phyloP scores from a whole-genome alignment of 2,329 filamentous ascomycete species.

The Colletotrichum brevisporum region DNA sequence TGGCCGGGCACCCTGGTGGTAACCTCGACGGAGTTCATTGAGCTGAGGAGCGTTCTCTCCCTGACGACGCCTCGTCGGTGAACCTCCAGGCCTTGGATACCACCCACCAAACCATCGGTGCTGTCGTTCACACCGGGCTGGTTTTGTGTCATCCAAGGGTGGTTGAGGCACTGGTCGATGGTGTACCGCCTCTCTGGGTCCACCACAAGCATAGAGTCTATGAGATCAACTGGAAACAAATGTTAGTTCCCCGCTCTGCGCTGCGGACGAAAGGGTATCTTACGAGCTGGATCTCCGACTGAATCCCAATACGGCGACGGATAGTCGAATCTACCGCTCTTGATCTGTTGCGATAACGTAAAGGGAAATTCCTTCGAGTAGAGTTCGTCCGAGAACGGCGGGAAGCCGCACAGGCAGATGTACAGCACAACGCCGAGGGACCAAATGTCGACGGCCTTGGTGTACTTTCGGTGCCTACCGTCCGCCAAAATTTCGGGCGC shows the following conservation, averaged over 20 bases:
- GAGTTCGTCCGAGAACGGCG: slow-evolving; percentile 96
- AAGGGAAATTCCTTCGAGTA: slow-evolving; percentile 86
- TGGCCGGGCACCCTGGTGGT: slow-evolving; percentile 62
- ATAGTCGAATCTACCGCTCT: slow-evolving; percentile 90
- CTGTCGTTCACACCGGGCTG: slow-evolving; percentile 80
- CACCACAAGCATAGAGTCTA: slow-evolving; percentile 94
- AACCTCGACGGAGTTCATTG: slow-evolving; percentile 80
- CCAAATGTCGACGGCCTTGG: slow-evolving; percentile 96
- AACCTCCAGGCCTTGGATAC: slow-evolving; percentile 86
- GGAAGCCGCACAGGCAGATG: slow-evolving; percentile 96
- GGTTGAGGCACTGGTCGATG: slow-evolving; percentile 89
- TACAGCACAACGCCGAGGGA: slow-evolving; percentile 98
- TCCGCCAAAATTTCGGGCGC: slow-evolving; percentile 95
- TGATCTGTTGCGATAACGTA: slow-evolving; percentile 90
- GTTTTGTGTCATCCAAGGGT: slow-evolving; percentile 86
- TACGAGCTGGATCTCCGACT: slow-evolving; percentile 84
- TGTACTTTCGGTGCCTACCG: slow-evolving; percentile 86
- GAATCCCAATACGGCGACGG: slow-evolving; percentile 97
- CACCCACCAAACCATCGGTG: slow-evolving; percentile 92
- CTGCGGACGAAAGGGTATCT: slow-evolving; percentile 47
- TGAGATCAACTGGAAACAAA: slow-evolving; percentile 77
- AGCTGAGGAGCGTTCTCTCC: slow-evolving; percentile 88
- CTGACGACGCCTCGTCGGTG: slow-evolving; percentile 83
- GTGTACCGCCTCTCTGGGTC: slow-evolving; percentile 87
- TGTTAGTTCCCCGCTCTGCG: neutral